phyloP scores from a whole-genome alignment of 192 early-diverging fungal genomes.

The Backusella circina region DNA sequence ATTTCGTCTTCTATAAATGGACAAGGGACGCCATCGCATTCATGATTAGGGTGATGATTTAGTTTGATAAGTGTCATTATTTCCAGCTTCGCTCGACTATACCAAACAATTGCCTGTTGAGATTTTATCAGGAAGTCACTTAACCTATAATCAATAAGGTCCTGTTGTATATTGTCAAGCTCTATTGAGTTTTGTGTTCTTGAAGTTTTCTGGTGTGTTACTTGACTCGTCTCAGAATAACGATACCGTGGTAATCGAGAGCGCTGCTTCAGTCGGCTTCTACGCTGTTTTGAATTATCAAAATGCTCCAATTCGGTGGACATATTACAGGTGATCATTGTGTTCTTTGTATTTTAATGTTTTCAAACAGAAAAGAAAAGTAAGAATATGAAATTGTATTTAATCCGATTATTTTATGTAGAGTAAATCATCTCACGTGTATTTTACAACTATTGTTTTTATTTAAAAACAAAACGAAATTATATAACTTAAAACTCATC shows the following conservation, averaged over 20 bases:
- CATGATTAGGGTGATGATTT: neutral
- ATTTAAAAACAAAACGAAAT: neutral
- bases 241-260: neutral
- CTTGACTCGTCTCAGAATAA: neutral
- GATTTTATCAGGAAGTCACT: neutral
- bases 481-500: constrained; percentile 16
- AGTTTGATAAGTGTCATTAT: neutral
- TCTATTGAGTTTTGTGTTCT: neutral
- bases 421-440: neutral
- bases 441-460: constrained; percentile 1
- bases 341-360: neutral
- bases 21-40: neutral
- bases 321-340: neutral
- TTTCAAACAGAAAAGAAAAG: neutral
- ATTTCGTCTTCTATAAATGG: neutral
- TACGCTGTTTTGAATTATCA: neutral
- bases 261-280: neutral
- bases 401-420: neutral
- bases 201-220: neutral
- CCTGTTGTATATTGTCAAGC: neutral
- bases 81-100: neutral
- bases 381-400: neutral
- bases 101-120: neutral
- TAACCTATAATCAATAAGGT: neutral
- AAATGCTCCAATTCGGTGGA: neutral